phyloP scores from a whole-genome alignment of 2,329 filamentous ascomycete genomes.

The Claviceps cyperi region DNA sequence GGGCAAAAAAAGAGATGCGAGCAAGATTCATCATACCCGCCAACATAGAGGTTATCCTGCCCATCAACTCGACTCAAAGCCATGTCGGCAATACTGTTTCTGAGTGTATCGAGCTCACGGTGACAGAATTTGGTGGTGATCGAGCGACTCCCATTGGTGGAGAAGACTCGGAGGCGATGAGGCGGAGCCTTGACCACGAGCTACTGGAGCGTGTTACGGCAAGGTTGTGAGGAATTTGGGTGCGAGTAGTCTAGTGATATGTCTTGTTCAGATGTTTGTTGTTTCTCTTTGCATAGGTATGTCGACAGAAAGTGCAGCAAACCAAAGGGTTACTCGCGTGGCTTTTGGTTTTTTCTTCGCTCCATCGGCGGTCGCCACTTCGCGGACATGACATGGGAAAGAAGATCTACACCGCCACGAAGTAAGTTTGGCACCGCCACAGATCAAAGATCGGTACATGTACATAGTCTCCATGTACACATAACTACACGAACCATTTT shows the following conservation, averaged over 20 bases:
- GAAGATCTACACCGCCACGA: not conserved
- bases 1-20: not conserved
- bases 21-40: conserved; percentile 19
- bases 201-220: no score
- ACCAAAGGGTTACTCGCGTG: no score
- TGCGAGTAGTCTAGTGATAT: no score
- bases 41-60: conserved; percentile 25
- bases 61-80: conserved; percentile 28
- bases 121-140: conserved; percentile 4
- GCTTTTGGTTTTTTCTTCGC: no score
- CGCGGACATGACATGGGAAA: not conserved
- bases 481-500: not conserved
- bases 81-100: conserved; percentile 21
- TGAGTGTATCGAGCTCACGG: conserved; percentile 2
- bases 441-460: not conserved
- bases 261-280: no score
- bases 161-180: not conserved
- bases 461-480: not conserved
- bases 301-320: no score
- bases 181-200: not conserved
- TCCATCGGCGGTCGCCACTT: not conserved
- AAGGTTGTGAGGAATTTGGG: no score
- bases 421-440: not conserved
- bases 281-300: no score
- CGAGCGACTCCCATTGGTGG: conserved; percentile 6